Conservation (phyloP, 352 stramenopile species). For the Phytophthora tentaculata region DNA sequence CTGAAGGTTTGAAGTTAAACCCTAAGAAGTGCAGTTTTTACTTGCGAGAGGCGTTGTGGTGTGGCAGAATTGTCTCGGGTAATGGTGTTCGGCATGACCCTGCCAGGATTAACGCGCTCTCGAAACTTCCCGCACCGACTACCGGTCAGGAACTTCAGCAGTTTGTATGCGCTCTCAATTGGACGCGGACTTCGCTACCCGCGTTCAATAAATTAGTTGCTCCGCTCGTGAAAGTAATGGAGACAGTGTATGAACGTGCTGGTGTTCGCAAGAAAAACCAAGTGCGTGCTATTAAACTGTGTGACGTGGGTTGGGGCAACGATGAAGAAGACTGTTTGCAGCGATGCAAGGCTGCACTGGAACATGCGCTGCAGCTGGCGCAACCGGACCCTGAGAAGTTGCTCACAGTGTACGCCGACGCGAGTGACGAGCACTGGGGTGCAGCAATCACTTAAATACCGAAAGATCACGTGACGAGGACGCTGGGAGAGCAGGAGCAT, state of each 20-base stretch:
- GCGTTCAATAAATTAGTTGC: constrained; percentile 20
- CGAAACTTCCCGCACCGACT: background rate
- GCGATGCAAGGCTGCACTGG: constrained; percentile 3
- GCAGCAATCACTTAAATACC: constrained; percentile 8
- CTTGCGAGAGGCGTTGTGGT: constrained; percentile 14
- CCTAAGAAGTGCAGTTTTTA: background rate
- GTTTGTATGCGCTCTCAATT: constrained; percentile 3
- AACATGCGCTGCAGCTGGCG: constrained; percentile 1
- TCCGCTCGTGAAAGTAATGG: constrained; percentile 3
- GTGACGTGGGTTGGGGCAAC: too few species aligned
- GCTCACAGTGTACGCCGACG: background rate
- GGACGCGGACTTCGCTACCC: constrained; percentile 24
- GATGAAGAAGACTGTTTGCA: background rate
- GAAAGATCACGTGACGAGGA: background rate
- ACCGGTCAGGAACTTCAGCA: constrained; percentile 17
- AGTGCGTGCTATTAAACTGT: background rate
- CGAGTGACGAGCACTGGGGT: too few species aligned
- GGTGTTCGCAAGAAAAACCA: constrained; percentile 4
- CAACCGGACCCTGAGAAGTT: constrained; percentile 3
- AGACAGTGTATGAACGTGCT: constrained; percentile 8
- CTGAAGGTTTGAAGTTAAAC: too few species aligned
- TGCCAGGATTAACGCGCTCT: background rate
- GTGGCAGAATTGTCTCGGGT: constrained; percentile 14
- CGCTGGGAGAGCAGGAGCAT: constrained; percentile 10
- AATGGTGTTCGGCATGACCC: constrained; percentile 13